Evolutionary conservation across 1,139 yeast genomes (phyloP), one percentile per base, ranked within the genome.

Genomic region (Taphrina communis): DNA sequence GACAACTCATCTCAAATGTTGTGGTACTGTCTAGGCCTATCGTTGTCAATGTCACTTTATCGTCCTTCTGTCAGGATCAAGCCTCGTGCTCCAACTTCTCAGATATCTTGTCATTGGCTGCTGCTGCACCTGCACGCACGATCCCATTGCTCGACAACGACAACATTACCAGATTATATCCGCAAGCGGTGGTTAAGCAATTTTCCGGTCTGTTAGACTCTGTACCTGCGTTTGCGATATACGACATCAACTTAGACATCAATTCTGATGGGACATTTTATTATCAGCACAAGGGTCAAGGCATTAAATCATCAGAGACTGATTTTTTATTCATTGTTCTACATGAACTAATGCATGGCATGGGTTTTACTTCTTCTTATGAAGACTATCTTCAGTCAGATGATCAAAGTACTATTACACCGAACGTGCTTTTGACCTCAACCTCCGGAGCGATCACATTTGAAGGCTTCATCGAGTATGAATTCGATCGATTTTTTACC

Each of bases 321-420:
- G 70, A 68, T 36, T 63, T 68, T 19, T 41, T 57, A 21, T 55
- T 51, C 48, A 66, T 68, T n/a, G 39, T 52, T 35, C 53, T 68
- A 21, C 70, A 68, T 17, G 70, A 68, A 52, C n/a, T 68, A 41
- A 68, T 63, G 65, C 70, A 68, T 35, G 70, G 70, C 19, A 48
- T 68, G 17, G 70, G 70, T 14, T 68, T 68, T 65, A 50, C 67
- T 0, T 66, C 65, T 42, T 50, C 68, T 5, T 68, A 65, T 41
- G 66, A 60, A 36, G 68, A 62, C 17, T 68, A 68, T 59, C 44
- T 68, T 19, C 59, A 61, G 35, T 14, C 58, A 17, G 31, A 68
- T 1, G 19, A 17, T 7, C 31, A 60, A 21, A 51, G 51, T 17
- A 63, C 68, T 5, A 50, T 66, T n/a, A 66, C 69, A 19, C 69